Evolutionary conservation across 176 grass and related monocot genomes (phyloP), one percentile per base, ranked within the genome.

Genomic region (Triticum aestivum): DNA sequence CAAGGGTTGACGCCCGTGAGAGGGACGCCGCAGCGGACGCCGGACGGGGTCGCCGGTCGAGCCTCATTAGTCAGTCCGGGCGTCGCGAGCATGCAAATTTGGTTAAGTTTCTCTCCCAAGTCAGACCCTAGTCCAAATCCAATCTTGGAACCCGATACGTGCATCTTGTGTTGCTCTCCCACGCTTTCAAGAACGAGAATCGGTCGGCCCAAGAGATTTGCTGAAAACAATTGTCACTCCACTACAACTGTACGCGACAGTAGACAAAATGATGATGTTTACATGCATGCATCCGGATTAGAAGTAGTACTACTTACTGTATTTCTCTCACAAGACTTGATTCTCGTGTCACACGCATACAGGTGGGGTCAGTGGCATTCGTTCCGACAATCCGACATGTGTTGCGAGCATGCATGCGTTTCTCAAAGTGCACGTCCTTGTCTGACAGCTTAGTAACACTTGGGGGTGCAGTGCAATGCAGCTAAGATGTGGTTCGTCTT

Each of bases 361-460:
- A 59, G 17, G 18, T 3, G 56, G 56, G 54, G 56, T 45, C 10
- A 12, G 42, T 59, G 56, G 2, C 8, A 21, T 59, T 21, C 18
- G 7, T 73, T 18, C 72, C 72, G 72, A 75, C 72, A 75, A 5
- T 6, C 30, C 65, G 54, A 27, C 44, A 69, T 82, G 37, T 20
- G 2, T 33, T 45, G 32, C n/a, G 10, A 17, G 21, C 61, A 84
- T 80, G 65, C 39, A 41, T 76, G 56, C 23, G 51, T 81, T 81
- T 41, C 29, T 18, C 69, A 81, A 80, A 84, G 81, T 87, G 81
- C 69, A 14, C 15, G 85, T 91, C 89, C 68, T 84, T 87, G 80
- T 87, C 81, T 76, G 89, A 91, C 85, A 87, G 85, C 85, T 80
- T 84, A 80, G 11, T 84, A 80, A 76, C 85, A 84, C 71, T 84